phyloP scores from a whole-genome alignment of 352 stramenopile genomes.

The Peronospora belbahrii region DNA sequence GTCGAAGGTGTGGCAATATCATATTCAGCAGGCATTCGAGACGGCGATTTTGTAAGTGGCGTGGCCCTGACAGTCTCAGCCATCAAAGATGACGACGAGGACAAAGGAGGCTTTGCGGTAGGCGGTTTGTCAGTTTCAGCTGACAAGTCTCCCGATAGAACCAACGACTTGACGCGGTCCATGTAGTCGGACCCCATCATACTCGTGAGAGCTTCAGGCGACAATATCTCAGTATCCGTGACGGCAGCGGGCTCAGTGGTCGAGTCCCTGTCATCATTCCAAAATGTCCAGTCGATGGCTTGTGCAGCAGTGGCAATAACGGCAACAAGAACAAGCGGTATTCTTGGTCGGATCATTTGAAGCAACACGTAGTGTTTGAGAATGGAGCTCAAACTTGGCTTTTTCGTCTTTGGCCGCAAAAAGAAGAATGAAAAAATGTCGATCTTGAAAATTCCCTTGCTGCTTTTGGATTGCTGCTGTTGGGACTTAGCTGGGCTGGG shows the following conservation, averaged over 20 bases:
- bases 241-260: constrained; percentile 1
- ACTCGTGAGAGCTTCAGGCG: constrained; percentile 14
- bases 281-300: constrained; percentile 29
- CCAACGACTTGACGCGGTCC: constrained; percentile 14
- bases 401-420: constrained; percentile 15
- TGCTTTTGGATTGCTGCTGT: too few relatives aligned
- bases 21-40: constrained; percentile 2
- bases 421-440: constrained; percentile 18
- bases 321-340: constrained; percentile 5
- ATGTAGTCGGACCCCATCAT: constrained; percentile 28
- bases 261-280: constrained; percentile 21
- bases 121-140: background rate
- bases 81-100: background rate
- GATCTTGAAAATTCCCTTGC: constrained; percentile 3
- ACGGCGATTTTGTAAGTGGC: background rate
- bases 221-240: constrained; percentile 7
- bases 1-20: constrained; percentile 9
- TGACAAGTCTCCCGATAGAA: constrained; percentile 11
- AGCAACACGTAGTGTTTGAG: too few relatives aligned
- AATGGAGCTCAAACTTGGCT: constrained; percentile 7
- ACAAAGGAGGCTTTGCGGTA: background rate
- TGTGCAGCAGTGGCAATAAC: constrained; percentile 11
- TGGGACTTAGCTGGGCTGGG: too few relatives aligned
- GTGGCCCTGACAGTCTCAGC: background rate
- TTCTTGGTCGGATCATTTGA: constrained; percentile 17